phyloP scores from a whole-genome alignment of 2,329 filamentous ascomycete genomes.

The Fusarium musae region DNA sequence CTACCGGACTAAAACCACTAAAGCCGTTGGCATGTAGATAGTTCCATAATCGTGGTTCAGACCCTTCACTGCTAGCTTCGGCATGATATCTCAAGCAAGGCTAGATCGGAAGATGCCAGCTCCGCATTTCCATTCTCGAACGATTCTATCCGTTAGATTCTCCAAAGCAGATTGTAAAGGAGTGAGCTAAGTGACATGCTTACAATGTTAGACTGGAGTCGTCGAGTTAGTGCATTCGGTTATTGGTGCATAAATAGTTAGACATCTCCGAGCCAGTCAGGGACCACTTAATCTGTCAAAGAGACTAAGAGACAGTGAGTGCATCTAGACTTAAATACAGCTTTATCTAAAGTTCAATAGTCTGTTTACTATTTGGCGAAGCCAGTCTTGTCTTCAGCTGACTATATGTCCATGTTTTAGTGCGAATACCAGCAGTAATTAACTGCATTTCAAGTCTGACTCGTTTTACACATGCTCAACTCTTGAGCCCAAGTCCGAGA shows the following conservation, averaged over 20 bases:
- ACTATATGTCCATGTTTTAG: not conserved
- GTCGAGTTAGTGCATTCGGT: not conserved
- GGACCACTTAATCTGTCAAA: not conserved
- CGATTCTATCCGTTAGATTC: not conserved
- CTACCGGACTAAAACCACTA: not conserved
- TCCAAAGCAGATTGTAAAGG: not conserved
- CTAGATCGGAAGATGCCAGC: not conserved
- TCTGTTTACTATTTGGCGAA: not conserved
- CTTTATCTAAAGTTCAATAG: not conserved
- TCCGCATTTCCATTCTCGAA: slow-evolving; percentile 2
- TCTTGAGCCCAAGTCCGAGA: not conserved
- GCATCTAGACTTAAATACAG: not conserved
- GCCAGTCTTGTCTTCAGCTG: not conserved
- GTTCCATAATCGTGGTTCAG: not conserved
- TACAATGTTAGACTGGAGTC: not conserved
- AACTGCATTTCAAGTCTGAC: too few relatives aligned
- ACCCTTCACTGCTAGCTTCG: not conserved
- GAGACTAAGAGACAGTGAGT: not conserved
- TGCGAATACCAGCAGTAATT: fast-evolving
- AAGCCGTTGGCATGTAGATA: not conserved
- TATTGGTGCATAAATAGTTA: slow-evolving; percentile 1
- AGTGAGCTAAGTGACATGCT: not conserved
- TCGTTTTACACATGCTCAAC: too few relatives aligned
- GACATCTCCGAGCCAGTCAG: not conserved
- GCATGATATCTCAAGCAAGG: not conserved